Evolutionary conservation across 768 basidiomycete genomes (phyloP), one percentile per base, ranked within the genome.

Genomic region (Rhodotorula kratochvilovae): DNA sequence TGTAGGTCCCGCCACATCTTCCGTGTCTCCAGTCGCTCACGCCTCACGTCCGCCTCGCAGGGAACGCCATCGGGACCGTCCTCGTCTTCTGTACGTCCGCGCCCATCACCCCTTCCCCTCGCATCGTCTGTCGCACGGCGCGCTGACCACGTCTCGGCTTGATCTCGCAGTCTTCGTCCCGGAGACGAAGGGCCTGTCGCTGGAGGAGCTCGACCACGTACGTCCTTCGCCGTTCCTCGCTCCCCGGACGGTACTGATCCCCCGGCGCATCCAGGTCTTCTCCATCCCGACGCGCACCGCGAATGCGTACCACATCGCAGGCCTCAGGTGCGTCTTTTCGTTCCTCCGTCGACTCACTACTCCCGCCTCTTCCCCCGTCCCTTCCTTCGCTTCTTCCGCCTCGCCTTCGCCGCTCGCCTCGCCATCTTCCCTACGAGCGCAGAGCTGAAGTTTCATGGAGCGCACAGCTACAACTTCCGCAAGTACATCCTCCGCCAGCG

Each of bases 181-280:
- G 23, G 66, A 77, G 57, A 75, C 76, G 10, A 80, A 79, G 76
- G 72, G 73, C 33, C 74, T 72, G 39, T 77, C 78, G 7, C 76
- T 80, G 50, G 80, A 80, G 45, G 78, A 78, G 63, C 77, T 79
- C 65, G 79, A 79, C 75, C 66, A 71, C 39, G 78, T 39, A 39
- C 8, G 8, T 39, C 39, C 39, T 39, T 39, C 39, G 13, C 39
- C 13, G 39, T 13, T 39, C 39, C 13, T 13, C 6, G 39, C 8
- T 39, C 39, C 6, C 39, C 39, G 39, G 39, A n/a, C n/a, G n/a
- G n/a, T n/a, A n/a, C n/a, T n/a, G n/a, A n/a, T n/a, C n/a, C n/a
- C n/a, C n/a, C n/a, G n/a, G n/a, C n/a, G n/a, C n/a, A n/a, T n/a
- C n/a, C n/a, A n/a, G n/a, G n/a, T 80, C 71, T 78, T 80, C 72